Evolutionary conservation across 2,329 filamentous ascomycete genomes (phyloP).

Genomic region (Orbilia javanica): DNA sequence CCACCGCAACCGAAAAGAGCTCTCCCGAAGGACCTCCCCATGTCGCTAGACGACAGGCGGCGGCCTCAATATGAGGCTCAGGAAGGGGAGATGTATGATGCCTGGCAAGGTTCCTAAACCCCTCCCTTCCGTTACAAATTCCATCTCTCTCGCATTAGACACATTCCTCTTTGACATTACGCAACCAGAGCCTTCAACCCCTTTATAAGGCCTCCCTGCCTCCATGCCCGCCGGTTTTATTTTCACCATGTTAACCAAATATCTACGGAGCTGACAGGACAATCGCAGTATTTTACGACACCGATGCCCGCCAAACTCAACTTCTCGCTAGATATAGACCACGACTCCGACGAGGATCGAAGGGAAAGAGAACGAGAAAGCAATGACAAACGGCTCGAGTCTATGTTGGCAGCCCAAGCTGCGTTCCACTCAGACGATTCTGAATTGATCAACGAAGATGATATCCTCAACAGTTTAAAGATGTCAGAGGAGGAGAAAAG

Average conservation of each 20-base stretch:
- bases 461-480: constrained; percentile 79
- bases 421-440: constrained; percentile 78
- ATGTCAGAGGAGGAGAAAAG: constrained; percentile 82
- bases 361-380: constrained; percentile 70
- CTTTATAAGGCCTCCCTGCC: constrained; percentile 19
- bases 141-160: constrained; percentile 15
- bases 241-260: constrained; percentile 56
- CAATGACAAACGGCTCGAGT: constrained; percentile 88
- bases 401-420: constrained; percentile 96
- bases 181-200: neutral
- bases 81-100: constrained; percentile 98
- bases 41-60: constrained; percentile 88
- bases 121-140: constrained; percentile 43
- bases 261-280: constrained; percentile 71
- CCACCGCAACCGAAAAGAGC: constrained; percentile 53
- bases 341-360: constrained; percentile 71
- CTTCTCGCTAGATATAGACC: constrained; percentile 61
- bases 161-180: constrained; percentile 35
- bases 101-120: constrained; percentile 84
- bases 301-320: constrained; percentile 83
- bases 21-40: constrained; percentile 88
- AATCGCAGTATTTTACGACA: constrained; percentile 93
- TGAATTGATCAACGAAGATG: constrained; percentile 81
- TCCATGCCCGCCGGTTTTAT: constrained; percentile 7
- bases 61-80: constrained; percentile 73